These are phyloP conservation scores for Aphanoascus verrucosus DNA, from an alignment of 2,329 filamentous ascomycete species.

Conservation along the genomic window DNA sequence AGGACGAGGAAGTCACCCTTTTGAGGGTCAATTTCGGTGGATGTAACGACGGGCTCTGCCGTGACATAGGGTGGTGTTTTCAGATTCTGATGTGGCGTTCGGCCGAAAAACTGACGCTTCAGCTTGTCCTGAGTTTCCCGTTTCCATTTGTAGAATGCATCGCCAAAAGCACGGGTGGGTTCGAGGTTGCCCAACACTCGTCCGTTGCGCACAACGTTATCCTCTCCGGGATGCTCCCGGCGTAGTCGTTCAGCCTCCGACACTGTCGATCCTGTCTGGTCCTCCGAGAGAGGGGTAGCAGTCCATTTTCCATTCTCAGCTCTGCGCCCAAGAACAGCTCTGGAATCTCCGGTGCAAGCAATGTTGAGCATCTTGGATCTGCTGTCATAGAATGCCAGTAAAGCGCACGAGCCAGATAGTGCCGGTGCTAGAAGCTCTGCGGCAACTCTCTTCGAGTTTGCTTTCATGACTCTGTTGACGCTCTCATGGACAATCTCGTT, in stretches of 20 bases:
- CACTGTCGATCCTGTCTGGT: conserved; percentile 84
- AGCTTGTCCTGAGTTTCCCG: conserved; percentile 72
- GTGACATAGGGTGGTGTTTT: conserved; percentile 95
- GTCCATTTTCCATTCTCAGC: conserved; percentile 77
- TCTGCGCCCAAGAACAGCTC: conserved; percentile 78
- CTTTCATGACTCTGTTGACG: conserved; percentile 80
- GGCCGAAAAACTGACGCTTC: conserved; percentile 76
- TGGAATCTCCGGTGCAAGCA: conserved; percentile 91
- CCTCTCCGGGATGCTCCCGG: conserved; percentile 78
- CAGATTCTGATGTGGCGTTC: conserved; percentile 62
- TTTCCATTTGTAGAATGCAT: conserved; percentile 95
- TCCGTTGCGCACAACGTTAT: conserved; percentile 75
- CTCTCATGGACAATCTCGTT: conserved; percentile 91
- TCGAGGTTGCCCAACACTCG: conserved; percentile 86
- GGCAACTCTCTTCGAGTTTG: conserved; percentile 78
- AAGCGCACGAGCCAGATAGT: conserved; percentile 89
- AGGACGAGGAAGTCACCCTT: conserved; percentile 92
- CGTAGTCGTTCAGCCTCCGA: conserved; percentile 75
- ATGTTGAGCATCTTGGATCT: conserved; percentile 78
- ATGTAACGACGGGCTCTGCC: conserved; percentile 87
- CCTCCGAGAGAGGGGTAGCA: conserved; percentile 76
- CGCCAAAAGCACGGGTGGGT: conserved; percentile 87
- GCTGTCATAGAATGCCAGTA: conserved; percentile 93
- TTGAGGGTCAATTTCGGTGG: conserved; percentile 77
- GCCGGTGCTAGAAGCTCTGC: conserved; percentile 88